Evolutionary conservation across 306 rosid species (phyloP), one percentile per base, ranked within the genome.

Genomic region (Arachis stenosperma): DNA sequence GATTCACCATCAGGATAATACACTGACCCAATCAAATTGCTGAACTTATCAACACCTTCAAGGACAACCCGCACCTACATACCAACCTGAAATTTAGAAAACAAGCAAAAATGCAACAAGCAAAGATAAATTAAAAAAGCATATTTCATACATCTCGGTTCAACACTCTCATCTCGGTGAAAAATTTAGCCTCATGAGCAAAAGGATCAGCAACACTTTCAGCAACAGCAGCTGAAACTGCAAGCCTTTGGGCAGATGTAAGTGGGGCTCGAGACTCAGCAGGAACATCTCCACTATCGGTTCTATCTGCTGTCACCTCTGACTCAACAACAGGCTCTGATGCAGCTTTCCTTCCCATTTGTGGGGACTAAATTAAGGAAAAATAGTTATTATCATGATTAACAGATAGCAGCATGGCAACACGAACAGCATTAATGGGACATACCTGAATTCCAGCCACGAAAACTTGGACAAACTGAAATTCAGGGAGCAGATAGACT

Each of bases 391-490:
- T 33, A 63, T 27, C 39, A 39, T 66, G 52, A 36, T 1, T 43
- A 61, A 60, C 47, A 61, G 52, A 67, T 66, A 55, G 5, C 41
- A 58, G 41, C 9, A 79, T n/a, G 66, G 22, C 40, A 72, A 15
- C 33, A 73, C 14, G 27, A 66, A 74, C 56, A 11, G 33, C 66
- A 48, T 40, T 67, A 37, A 64, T 37, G 51, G 40, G 6, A 43
- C 58, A 50, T 67, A 89, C 98, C 98, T 93, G 98, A 68, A 86
- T 87, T 81, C 98, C 98, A 22, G 96, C 98, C 76, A 93, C 75
- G 7, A 90, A 90, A 57, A 93, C 98, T 81, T 93, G 96, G 74
- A 93, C 98, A 77, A 93, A 93, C 80, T 93, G 98, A 87, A 93
- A 93, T 37, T 90, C 96, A 0, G 96, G 96, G 76, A 93, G 98